Percentiles rank a stretch among this genome's conserved stretches.
phyloP scores from a whole-genome alignment of 2,329 filamentous ascomycete species.

The Pezicula rhizophila region DNA sequence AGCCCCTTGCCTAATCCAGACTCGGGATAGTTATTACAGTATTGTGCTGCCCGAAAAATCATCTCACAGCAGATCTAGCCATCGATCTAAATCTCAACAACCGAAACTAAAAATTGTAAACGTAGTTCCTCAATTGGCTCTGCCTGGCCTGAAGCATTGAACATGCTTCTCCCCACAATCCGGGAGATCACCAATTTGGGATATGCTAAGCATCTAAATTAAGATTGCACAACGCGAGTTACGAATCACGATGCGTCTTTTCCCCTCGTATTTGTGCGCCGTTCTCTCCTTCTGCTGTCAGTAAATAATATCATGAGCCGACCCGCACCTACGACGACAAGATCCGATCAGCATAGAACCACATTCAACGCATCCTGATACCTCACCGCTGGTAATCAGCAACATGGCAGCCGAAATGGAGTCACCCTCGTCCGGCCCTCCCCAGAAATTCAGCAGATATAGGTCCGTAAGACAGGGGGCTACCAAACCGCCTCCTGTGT shows the following conservation, averaged over 20 bases:
- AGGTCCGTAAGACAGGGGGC: constrained; percentile 45
- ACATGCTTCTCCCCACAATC: constrained; percentile 4
- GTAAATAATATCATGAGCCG: background rate
- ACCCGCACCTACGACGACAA: background rate
- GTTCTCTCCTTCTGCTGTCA: background rate
- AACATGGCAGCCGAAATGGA: constrained; percentile 18
- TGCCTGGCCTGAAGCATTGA: background rate
- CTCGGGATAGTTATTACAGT: too few relatives aligned
- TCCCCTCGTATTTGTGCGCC: background rate
- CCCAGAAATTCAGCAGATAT: constrained; percentile 50
- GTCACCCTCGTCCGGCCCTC: constrained; percentile 8
- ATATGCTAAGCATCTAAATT: constrained; percentile 8
- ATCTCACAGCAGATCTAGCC: background rate
- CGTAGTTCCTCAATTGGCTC: background rate
- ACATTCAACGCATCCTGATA: background rate
- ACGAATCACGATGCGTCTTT: background rate
- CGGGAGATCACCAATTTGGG: constrained; percentile 6
- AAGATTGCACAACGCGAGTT: constrained; percentile 4
- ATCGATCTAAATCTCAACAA: background rate
- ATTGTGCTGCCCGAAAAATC: background rate
- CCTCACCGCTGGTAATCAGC: background rate
- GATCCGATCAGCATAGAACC: constrained; percentile 1
- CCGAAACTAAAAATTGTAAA: background rate
- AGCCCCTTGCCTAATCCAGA: too few relatives aligned
- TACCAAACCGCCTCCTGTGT: constrained; percentile 12